Evolutionary conservation across 208 protist genomes (phyloP).

Genomic region (Chromosphaera perkinsii): DNA sequence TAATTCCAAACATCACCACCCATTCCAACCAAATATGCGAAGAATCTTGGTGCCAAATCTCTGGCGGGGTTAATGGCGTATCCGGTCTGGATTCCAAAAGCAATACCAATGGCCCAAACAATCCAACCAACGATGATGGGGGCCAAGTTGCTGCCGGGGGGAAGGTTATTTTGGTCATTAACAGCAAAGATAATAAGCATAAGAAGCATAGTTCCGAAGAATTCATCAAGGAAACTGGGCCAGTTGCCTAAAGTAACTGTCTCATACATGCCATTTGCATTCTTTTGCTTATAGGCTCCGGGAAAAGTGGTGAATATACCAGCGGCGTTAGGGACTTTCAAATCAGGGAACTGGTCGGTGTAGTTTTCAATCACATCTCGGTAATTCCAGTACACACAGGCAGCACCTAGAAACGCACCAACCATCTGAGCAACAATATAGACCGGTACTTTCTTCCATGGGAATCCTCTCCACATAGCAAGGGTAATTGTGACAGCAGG

Average conservation of each 20-base stretch:
- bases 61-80: slow-evolving; percentile 24
- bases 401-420: slow-evolving; percentile 14
- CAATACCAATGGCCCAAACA: slow-evolving; percentile 9
- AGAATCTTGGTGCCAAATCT: slow-evolving; percentile 12
- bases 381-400: not conserved
- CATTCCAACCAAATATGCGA: not conserved
- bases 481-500: slow-evolving; percentile 14
- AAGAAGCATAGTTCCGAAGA: slow-evolving; percentile 12
- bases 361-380: not conserved
- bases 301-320: slow-evolving; percentile 27
- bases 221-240: slow-evolving; percentile 1
- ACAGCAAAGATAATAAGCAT: slow-evolving; percentile 10
- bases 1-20: not conserved
- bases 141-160: not conserved
- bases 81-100: slow-evolving; percentile 17
- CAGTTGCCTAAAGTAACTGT: too few relatives aligned
- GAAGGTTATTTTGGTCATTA: not conserved
- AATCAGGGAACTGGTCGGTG: not conserved
- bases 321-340: not conserved
- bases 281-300: not conserved
- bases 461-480: not conserved
- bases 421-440: slow-evolving; percentile 12
- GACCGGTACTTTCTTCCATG: not conserved
- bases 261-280: too few relatives aligned
- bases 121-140: slow-evolving; percentile 3